Base-by-base conservation (phyloP, 2,329 filamentous ascomycete species). In the Fusarium equiseti region DNA sequence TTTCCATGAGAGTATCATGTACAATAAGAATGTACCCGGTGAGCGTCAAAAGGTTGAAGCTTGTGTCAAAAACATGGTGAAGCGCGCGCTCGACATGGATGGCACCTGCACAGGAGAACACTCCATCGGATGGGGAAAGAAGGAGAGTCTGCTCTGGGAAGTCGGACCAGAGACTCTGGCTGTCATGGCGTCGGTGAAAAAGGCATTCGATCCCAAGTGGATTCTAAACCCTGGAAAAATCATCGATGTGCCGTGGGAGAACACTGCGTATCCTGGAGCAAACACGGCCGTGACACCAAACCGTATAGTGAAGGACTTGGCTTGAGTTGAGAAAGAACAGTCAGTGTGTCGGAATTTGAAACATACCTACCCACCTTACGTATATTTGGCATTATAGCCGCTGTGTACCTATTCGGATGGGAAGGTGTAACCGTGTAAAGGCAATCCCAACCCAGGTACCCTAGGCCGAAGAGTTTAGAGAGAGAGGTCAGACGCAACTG, bases 151-250 rank as follows among this genome's bases (percentile, higher is more conserved):
- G 49, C 80, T 93, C 31, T 90, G 91, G 78, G 94, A 97, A 79
- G 88, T 97, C 20, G 94, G 94, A 0, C 82, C 88, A 4, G 92
- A 93, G 61, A 97, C 94, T 0, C 85, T 97, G 63, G 90, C 87
- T 20, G 91, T 97, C 24, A 97, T 97, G 94, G 91, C 89, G 76
- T 90, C 88, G 68, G 90, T 97, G 79, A 97, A 97, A 81, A 80
- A 83, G n/a, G 89, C 93, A 12, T 83, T 97, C 49, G 94, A 97
- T 82, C 94, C 94, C 2, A 81, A 90, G 52, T 97, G 94, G 92
- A 88, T 97, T 60, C 88, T 97, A 88, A 97, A 97, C 73, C 94
- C 94, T 0, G 94, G 94, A 2, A 97, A 97, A 83, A 95, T 97
- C 69, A 94, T 97, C 80, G 92, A 97, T 71, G 83, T 88, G 20